Conservation (phyloP, 2,329 filamentous ascomycete genomes). For the Tothia fuscella region DNA sequence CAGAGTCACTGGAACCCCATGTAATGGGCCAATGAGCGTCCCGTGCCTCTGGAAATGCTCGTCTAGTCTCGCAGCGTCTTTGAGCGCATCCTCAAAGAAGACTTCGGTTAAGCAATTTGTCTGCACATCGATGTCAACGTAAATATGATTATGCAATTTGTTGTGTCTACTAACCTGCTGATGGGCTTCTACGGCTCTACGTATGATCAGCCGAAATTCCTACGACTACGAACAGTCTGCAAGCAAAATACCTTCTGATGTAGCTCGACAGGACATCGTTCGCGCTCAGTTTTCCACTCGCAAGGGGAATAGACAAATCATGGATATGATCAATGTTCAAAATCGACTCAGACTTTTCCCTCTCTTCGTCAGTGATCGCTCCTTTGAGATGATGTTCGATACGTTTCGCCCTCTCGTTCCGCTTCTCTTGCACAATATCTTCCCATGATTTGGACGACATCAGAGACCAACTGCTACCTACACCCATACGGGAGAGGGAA, state of each 20-base stretch:
- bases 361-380: background rate
- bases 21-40: slow-evolving; percentile 47
- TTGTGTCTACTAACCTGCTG: background rate
- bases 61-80: slow-evolving; percentile 40
- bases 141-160: background rate
- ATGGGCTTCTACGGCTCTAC: background rate
- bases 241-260: background rate
- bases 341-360: background rate
- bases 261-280: background rate
- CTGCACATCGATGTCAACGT: slow-evolving; percentile 22
- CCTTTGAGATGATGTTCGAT: background rate
- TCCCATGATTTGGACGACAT: background rate
- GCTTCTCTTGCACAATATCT: background rate
- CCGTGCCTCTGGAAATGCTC: slow-evolving; percentile 35
- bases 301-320: background rate
- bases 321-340: background rate
- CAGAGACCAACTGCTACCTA: too few species aligned
- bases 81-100: slow-evolving; percentile 42
- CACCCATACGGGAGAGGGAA: too few species aligned
- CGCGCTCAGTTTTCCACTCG: background rate
- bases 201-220: background rate
- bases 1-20: slow-evolving; percentile 53
- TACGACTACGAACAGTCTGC: background rate
- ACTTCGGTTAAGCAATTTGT: slow-evolving; percentile 49
- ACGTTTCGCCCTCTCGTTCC: background rate